Conservation (phyloP, 495 filamentous ascomycete species). For the Podospora anserina region DNA sequence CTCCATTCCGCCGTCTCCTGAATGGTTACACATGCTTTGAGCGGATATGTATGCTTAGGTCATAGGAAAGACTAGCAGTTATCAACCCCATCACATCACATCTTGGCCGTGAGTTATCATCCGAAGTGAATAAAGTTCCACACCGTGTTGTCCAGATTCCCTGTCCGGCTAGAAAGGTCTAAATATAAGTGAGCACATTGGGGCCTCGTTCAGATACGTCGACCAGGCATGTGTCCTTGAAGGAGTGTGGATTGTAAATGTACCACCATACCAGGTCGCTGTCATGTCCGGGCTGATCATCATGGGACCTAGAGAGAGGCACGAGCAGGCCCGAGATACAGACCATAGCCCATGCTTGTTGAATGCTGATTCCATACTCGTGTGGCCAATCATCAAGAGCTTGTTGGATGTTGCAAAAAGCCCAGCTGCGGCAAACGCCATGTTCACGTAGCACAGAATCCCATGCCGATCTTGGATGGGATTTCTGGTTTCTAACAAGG, state of each 20-base stretch:
- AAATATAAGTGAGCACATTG: neutral
- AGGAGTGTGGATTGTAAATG: neutral
- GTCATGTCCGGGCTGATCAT: neutral
- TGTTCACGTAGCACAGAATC: neutral
- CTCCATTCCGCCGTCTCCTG: neutral
- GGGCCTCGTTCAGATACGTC: neutral
- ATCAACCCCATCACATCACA: conserved; percentile 5
- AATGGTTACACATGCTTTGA: neutral
- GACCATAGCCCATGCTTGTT: neutral
- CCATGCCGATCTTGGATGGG: conserved; percentile 9
- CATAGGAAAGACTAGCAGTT: neutral
- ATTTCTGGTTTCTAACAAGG: neutral
- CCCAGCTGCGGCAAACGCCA: neutral
- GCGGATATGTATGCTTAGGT: neutral
- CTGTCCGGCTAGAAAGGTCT: neutral
- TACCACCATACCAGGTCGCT: neutral
- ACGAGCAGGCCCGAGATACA: neutral
- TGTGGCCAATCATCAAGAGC: neutral
- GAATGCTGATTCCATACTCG: too few species aligned
- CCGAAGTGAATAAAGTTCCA: neutral
- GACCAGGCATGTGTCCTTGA: neutral
- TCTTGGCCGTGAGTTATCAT: conserved; percentile 5
- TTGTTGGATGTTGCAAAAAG: neutral
- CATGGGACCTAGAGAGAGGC: neutral
- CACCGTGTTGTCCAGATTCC: neutral